Evolutionary conservation across 768 basidiomycete genomes (phyloP), one percentile per base, ranked within the genome.

Genomic region (Suillus hirtellus): DNA sequence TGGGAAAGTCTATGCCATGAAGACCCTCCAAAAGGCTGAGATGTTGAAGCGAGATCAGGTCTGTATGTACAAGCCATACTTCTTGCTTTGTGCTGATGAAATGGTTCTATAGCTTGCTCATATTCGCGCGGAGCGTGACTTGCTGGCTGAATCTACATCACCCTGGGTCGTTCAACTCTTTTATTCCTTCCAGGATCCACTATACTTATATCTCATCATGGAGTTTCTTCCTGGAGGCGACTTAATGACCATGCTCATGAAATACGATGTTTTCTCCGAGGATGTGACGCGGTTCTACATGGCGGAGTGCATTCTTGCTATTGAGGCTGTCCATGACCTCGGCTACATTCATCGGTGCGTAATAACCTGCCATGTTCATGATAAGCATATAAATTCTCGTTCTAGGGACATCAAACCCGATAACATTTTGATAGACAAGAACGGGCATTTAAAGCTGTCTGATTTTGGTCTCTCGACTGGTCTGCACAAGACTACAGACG

Each of bases 11-110:
- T 99, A 98, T 74, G 96, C 96, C 42, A 99, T 99, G 96, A 99
- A 99, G 84, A 97, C 95, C 67, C 77, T 99, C 73, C 89, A 93
- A 77, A 99, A 99, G 80, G 89, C 90, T 46, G 96, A 99, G 77
- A 99, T 99, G 96, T 89, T 99, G 81, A 96, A 97, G 77, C 93
- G 96, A 69, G 96, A 99, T 75, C 96, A 99, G 86, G 96, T 94
- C 61, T 62, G 87, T 69, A 17, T 24, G 6, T 52, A 55, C 44
- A 37, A 35, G 31, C 31, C 46, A 42, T 42, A 42, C 40, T 55
- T 50, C 24, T 43, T 5, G n/a, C 50, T 31, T 43, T 12, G 17
- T 35, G 54, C 35, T 58, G 44, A 64, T 55, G 66, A 64, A 61
- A 62, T 50, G 31, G 47, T 56, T 47, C 43, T 60, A 60, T 65